Evolutionary conservation across 1,139 yeast genomes (phyloP).

Genomic region (Candida frijolesensis): DNA sequence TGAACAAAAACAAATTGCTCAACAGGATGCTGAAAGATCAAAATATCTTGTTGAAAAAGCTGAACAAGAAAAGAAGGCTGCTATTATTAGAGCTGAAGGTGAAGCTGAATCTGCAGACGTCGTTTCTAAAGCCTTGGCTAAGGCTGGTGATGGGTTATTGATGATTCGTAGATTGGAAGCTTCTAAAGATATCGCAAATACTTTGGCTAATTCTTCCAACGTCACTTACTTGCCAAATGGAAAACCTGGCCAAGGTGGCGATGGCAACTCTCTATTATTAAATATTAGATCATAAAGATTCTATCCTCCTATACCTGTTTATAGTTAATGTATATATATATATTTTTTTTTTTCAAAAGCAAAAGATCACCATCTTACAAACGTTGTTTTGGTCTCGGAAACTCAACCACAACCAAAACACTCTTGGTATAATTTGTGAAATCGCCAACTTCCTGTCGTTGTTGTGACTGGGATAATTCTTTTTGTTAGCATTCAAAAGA

Average conservation of each 20-base stretch:
- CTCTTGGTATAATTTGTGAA: no score
- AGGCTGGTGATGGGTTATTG: slow-evolving; percentile 95
- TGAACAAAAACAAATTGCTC: slow-evolving; percentile 98
- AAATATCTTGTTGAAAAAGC: slow-evolving; percentile 93
- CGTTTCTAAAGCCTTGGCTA: slow-evolving; percentile 88
- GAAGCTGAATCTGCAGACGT: slow-evolving; percentile 98
- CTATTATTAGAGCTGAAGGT: slow-evolving; percentile 97
- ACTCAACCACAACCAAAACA: no score
- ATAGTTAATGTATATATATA: no score
- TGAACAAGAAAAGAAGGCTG: slow-evolving; percentile 95
- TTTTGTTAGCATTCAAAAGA: no score
- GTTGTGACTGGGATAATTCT: no score
- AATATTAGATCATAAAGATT: slow-evolving; percentile 37
- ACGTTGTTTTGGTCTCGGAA: no score
- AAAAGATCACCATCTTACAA: no score
- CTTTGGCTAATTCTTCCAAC: slow-evolving; percentile 81
- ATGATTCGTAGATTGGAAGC: slow-evolving; percentile 96
- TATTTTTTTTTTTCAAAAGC: no score
- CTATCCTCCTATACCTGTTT: no score
- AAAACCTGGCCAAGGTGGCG: slow-evolving; percentile 31
- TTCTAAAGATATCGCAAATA: slow-evolving; percentile 89
- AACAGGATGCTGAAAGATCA: slow-evolving; percentile 98
- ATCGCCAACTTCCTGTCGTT: no score
- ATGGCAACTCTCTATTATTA: slow-evolving; percentile 41
- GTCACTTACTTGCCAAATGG: slow-evolving; percentile 88